Conservation (phyloP, 805 yeast genomes). For the Komagataella phaffii region DNA sequence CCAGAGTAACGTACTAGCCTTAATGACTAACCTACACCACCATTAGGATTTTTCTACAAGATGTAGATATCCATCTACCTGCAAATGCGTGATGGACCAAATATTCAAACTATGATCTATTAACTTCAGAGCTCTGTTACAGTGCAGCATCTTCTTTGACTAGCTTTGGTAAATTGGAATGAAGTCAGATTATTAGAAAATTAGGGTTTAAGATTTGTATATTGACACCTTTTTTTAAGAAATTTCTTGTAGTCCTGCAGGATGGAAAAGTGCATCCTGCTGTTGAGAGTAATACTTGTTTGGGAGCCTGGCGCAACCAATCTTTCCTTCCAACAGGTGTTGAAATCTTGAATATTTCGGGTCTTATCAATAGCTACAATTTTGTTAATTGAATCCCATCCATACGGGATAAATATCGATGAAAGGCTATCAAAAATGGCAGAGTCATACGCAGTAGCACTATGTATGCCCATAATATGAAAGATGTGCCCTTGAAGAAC, state of each 20-base stretch:
- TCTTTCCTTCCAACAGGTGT: constrained; percentile 12
- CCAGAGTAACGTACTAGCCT: constrained; percentile 1
- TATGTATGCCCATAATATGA: neutral
- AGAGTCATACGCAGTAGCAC: neutral
- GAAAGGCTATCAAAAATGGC: neutral
- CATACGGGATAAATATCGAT: constrained; percentile 24
- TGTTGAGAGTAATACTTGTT: neutral
- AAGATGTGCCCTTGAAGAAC: neutral
- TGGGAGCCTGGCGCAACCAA: constrained; percentile 6
- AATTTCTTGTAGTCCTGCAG: neutral
- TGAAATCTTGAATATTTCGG: constrained; percentile 13
- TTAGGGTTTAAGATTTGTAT: neutral
- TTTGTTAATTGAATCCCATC: constrained; percentile 39
- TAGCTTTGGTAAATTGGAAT: too few species aligned
- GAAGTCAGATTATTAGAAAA: neutral
- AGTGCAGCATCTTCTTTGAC: too few species aligned
- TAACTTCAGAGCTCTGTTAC: neutral
- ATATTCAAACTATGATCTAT: neutral
- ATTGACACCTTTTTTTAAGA: neutral
- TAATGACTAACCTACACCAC: constrained; percentile 17
- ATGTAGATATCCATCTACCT: neutral
- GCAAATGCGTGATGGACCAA: neutral
- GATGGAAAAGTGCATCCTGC: neutral
- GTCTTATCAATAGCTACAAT: constrained; percentile 25
- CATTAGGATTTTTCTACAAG: constrained; percentile 5